A percentile compares a stretch with the other conserved stretches of the same genome.
phyloP scores from a whole-genome alignment of 2,329 filamentous ascomycete genomes.

The Botrytis sinoallii region DNA sequence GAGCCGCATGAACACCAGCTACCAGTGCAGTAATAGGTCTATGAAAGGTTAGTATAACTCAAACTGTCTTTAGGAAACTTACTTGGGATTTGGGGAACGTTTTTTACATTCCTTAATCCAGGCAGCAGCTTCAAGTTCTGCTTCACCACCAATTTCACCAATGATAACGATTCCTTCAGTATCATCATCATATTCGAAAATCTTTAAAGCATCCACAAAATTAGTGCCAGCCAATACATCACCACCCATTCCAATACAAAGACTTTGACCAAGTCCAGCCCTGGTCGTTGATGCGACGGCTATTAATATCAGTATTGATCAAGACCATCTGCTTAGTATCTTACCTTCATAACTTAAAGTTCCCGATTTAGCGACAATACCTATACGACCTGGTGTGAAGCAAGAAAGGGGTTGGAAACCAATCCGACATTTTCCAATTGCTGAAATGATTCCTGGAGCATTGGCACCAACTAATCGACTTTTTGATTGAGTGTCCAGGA shows the following conservation, averaged over 20 bases:
- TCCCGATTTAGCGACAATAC: conserved; percentile 71
- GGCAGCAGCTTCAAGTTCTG: conserved; percentile 66
- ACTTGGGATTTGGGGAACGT: conserved; percentile 61
- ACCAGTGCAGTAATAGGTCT: conserved; percentile 72
- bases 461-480: conserved; percentile 70
- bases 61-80: conserved; percentile 31
- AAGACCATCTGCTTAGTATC: conserved; percentile 1
- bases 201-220: conserved; percentile 64
- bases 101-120: conserved; percentile 67
- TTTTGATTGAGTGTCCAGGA: conserved; percentile 65
- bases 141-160: conserved; percentile 64
- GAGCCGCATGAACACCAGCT: conserved; percentile 61
- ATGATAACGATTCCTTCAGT: conserved; percentile 66
- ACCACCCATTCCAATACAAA: conserved; percentile 72
- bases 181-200: conserved; percentile 63
- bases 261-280: conserved; percentile 67
- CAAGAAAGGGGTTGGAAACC: conserved; percentile 76
- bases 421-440: conserved; percentile 64
- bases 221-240: conserved; percentile 72
- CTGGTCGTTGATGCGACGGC: conserved; percentile 68
- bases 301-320: conserved; percentile 25
- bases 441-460: conserved; percentile 71
- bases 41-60: conserved; percentile 6
- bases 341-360: conserved; percentile 67
- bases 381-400: conserved; percentile 65